Base-by-base conservation (phyloP, 768 basidiomycete species). In the Psilocybe cubensis region DNA sequence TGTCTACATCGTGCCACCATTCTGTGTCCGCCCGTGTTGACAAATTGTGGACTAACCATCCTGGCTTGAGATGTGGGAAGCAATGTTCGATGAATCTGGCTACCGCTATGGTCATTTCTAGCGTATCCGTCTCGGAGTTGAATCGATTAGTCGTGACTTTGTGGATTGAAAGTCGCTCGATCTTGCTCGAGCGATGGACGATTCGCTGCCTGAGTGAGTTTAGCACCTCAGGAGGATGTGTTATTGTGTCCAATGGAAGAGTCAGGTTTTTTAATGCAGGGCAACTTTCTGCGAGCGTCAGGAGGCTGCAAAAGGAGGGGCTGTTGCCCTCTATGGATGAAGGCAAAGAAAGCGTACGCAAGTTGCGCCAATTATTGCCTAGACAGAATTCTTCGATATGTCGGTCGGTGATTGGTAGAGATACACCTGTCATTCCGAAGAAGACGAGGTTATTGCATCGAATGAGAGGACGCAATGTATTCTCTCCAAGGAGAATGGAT, bases 1-100 rank as follows among this genome's bases (percentile, higher is more conserved):
- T 28, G 18, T 28, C 40, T 23, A 62, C 57, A 1, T 18, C 42
- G 14, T 28, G 21, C 61, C 61, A 62, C 61, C 61, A 62, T 6
- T 42, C 54, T 5, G 18, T 8, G 27, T 58, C 48, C 21, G 11
- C 41, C 17, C n/a, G 23, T 4, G 21, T 10, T n/a, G 35, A 21
- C 29, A 17, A 25, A 17, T 28, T 27, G 18, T 12, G 10, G 12
- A 6, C n/a, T 31, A 23, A 23, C 8, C 11, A 28, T 12, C 14
- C 25, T 29, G 17, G n/a, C 18, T 52, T 29, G 44, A 62, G 48
- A 10, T 44, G 10, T 20, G 57, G 61, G 14, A 62, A 56, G 45
- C 27, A 38, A 18, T 54, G 27, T 35, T 62, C 60, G 9, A 62
- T 35, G 31, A 55, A 62, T 21, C 53, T 29, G 3, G 60, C 35